Conservation (phyloP, 352 stramenopile genomes). For the Pythium coloratum region DNA sequence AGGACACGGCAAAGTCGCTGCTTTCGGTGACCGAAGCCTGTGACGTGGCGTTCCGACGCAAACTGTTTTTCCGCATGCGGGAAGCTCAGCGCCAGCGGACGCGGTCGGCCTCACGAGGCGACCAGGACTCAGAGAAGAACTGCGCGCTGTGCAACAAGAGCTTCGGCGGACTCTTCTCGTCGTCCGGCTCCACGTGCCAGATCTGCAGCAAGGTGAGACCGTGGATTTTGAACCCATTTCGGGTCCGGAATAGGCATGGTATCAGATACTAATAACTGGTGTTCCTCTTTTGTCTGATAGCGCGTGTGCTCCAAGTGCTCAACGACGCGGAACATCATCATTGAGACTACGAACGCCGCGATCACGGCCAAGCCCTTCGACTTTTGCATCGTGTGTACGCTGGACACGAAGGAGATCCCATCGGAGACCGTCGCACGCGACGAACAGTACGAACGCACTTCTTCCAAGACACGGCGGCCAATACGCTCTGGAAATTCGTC, state of each 20-base stretch:
- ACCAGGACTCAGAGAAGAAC: background rate
- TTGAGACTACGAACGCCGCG: background rate
- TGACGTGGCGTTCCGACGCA: slow-evolving; percentile 45
- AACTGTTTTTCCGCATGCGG: slow-evolving; percentile 44
- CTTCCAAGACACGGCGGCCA: background rate
- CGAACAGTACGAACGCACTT: slow-evolving; percentile 4
- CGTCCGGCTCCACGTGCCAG: slow-evolving; percentile 11
- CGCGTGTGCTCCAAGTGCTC: slow-evolving; percentile 20
- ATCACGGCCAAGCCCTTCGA: slow-evolving; percentile 10
- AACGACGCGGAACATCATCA: slow-evolving; percentile 1
- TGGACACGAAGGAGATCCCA: slow-evolving; percentile 12
- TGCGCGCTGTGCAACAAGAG: slow-evolving; percentile 13
- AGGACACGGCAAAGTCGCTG: slow-evolving; percentile 36
- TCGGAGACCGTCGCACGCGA: slow-evolving; percentile 4
- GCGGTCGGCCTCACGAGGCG: background rate
- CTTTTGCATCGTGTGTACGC: slow-evolving; percentile 17
- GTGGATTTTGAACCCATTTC: too few relatives aligned
- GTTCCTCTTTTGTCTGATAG: too few relatives aligned
- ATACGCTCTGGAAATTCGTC: background rate
- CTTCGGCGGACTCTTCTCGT: slow-evolving; percentile 3
- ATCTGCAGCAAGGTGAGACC: slow-evolving; percentile 12
- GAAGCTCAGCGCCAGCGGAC: slow-evolving; percentile 12
- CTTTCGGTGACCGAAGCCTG: slow-evolving; percentile 17
- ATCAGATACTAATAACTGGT: too few relatives aligned
- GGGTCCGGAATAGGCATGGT: too few relatives aligned